Base-by-base conservation (phyloP, 179 eudicot species). In the Dionaea muscipula region DNA sequence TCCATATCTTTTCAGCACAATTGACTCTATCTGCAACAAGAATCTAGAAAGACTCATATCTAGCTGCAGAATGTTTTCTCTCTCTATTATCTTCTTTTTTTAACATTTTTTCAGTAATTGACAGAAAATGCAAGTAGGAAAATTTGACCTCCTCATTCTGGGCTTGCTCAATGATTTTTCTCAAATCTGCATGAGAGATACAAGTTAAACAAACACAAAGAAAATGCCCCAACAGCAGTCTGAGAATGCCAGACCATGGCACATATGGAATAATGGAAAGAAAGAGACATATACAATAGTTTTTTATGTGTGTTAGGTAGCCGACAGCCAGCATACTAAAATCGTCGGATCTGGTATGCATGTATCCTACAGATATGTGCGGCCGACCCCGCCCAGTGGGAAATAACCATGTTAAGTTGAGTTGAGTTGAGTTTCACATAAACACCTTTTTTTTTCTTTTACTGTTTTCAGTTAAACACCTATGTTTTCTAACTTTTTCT, bases 1-100 rank as follows among this genome's bases (percentile, higher is more conserved):
- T 21, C 86, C 98, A 67, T 84, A 82, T 71, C 82, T 84, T 74
- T 64, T 84, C 69, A 79, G 59, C 59, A 91, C 80, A 57, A 91
- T 77, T 53, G 89, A 84, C 60, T 87, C 96, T 44, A 88, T 86
- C 99, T 91, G 72, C 60, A 69, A 40, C 28, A 21, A 58, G 25
- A 59, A 44, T 35, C 17, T 53, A 25, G 25, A 15, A 38, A 49
- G 22, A 53, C 21, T 61, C 10, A 46, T 28, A 20, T 22, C 55
- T 12, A 38, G 41, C 3, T 14, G 21, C n/a, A 36, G 7, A 53
- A 37, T 21, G 48, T 8, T n/a, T 3, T 49, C 44, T 26, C 2
- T 13, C 22, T 25, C 18, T 35, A 14, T 8, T 15, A 4, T n/a
- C 12, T 43, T 43, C n/a, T 43, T 20, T 14, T 17, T n/a, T 14